phyloP scores from a whole-genome alignment of 2,329 filamentous ascomycete species.

The Colletotrichum gloeosporioides region DNA sequence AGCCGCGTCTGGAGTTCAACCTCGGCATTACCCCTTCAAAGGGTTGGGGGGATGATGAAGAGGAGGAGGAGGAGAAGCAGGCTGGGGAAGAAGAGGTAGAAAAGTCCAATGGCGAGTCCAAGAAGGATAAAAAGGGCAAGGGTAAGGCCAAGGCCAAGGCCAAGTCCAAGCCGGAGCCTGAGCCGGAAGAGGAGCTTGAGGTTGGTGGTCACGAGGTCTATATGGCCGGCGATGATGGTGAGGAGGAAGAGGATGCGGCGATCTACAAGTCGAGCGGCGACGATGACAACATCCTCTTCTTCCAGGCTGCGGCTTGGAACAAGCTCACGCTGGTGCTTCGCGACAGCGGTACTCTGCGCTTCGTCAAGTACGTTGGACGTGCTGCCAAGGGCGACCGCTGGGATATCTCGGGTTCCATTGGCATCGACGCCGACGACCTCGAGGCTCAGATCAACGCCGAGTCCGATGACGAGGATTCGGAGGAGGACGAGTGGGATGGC shows the following conservation, averaged over 20 bases:
- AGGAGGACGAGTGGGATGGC: conserved; percentile 63
- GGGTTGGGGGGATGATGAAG: conserved; percentile 81
- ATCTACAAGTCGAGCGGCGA: conserved; percentile 83
- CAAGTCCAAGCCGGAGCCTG: conserved; percentile 28
- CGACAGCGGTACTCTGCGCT: conserved; percentile 85
- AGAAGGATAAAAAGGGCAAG: conserved; percentile 34
- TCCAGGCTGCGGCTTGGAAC: conserved; percentile 79
- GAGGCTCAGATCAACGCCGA: conserved; percentile 42
- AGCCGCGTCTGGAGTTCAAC: conserved; percentile 85
- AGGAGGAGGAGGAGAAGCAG: conserved; percentile 60
- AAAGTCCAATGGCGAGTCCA: conserved; percentile 34
- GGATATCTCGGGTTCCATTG: conserved; percentile 85
- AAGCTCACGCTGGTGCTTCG: conserved; percentile 88
- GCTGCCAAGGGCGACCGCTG: conserved; percentile 87
- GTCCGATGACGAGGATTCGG: conserved; percentile 32
- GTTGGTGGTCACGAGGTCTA: conserved; percentile 87
- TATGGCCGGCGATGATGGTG: conserved; percentile 86
- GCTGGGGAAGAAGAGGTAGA: conserved; percentile 49
- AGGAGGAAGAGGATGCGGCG: conserved; percentile 70
- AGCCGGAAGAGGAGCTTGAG: conserved; percentile 29
- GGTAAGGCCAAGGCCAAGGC: conserved; percentile 26
- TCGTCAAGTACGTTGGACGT: conserved; percentile 93
- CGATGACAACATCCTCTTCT: conserved; percentile 73
- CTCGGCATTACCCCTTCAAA: conserved; percentile 83
- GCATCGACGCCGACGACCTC: conserved; percentile 65